Percentiles rank a stretch among this genome's conserved stretches.
Evolutionary conservation across 1,284 basidiomycete genomes (phyloP).

Genomic region (Apiotrichum siamense): DNA sequence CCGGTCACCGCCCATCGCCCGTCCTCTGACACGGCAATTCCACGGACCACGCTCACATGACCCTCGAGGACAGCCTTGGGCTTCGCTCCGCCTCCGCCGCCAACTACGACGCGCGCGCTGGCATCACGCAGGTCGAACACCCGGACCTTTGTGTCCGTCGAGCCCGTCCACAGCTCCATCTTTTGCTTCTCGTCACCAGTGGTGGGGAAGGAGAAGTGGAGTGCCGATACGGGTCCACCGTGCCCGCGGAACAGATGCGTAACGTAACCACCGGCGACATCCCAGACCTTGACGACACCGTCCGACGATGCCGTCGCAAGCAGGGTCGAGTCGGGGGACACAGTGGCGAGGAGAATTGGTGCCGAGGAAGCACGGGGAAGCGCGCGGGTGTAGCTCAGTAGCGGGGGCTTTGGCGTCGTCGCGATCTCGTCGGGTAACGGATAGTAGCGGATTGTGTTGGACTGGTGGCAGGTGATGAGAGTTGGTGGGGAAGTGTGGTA

Average conservation of each 20-base stretch:
- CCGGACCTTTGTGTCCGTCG: slow-evolving; percentile 80
- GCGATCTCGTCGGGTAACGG: slow-evolving; percentile 38
- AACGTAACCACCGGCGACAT: slow-evolving; percentile 75
- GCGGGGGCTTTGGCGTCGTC: slow-evolving; percentile 27
- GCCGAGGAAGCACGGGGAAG: slow-evolving; percentile 81
- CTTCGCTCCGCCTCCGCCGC: slow-evolving; percentile 51
- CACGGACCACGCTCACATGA: slow-evolving; percentile 83
- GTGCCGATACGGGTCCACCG: slow-evolving; percentile 87
- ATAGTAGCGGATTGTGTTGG: slow-evolving; percentile 52
- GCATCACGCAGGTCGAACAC: slow-evolving; percentile 74
- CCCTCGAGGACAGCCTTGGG: slow-evolving; percentile 77
- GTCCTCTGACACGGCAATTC: slow-evolving; percentile 73
- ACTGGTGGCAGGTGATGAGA: slow-evolving; percentile 51
- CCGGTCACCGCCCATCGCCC: slow-evolving; percentile 82
- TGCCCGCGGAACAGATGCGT: slow-evolving; percentile 96
- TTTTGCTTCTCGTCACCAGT: slow-evolving; percentile 44
- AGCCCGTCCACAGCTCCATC: slow-evolving; percentile 82
- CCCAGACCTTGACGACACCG: slow-evolving; percentile 95
- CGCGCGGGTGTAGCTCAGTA: slow-evolving; percentile 57
- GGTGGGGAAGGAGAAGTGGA: slow-evolving; percentile 69
- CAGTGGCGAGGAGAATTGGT: slow-evolving; percentile 79
- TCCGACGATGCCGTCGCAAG: slow-evolving; percentile 94
- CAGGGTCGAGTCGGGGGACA: slow-evolving; percentile 82
- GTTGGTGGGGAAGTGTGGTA: slow-evolving; percentile 46
- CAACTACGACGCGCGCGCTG: slow-evolving; percentile 52